A percentile compares a stretch with the other conserved stretches of the same genome.
These are phyloP conservation scores for Diplodia sapinea DNA, from an alignment of 2,329 filamentous ascomycete genomes.

Conservation along the genomic window DNA sequence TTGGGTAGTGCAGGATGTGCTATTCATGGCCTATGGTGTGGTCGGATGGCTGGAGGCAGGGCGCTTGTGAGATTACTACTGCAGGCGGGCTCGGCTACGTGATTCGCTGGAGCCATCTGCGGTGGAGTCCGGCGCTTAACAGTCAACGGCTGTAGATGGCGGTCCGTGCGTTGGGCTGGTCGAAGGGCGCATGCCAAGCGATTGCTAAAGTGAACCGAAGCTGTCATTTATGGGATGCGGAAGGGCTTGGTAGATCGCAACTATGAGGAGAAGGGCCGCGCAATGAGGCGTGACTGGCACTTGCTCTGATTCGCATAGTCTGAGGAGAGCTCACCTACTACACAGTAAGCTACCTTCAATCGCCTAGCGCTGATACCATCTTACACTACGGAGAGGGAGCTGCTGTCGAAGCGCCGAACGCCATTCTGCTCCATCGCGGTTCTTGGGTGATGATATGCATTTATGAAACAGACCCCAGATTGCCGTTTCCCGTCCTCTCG, in stretches of 20 bases:
- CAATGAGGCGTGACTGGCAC: not conserved
- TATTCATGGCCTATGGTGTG: slow-evolving; percentile 19
- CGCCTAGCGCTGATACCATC: slow-evolving; percentile 18
- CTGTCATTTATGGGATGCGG: not conserved
- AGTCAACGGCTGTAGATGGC: slow-evolving; percentile 2
- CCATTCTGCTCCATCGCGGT: not conserved
- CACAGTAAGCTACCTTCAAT: slow-evolving; percentile 3
- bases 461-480: slow-evolving; percentile 24
- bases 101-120: slow-evolving; percentile 8
- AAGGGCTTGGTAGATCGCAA: not conserved
- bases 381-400: slow-evolving; percentile 6
- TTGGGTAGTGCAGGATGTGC: slow-evolving; percentile 9
- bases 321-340: slow-evolving; percentile 1
- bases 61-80: slow-evolving; percentile 25
- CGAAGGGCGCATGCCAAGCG: not conserved
- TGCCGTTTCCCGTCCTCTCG: slow-evolving; percentile 10
- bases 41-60: slow-evolving; percentile 23
- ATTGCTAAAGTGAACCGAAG: not conserved
- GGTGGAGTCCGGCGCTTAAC: slow-evolving; percentile 23
- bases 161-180: slow-evolving; percentile 13
- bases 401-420: slow-evolving; percentile 21
- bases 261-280: slow-evolving; percentile 6
- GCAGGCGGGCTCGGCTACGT: not conserved
- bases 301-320: slow-evolving; percentile 15
- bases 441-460: slow-evolving; percentile 16